Evolutionary conservation across 169 alveolate species (phyloP).

Genomic region (Eimeria maxima): DNA sequence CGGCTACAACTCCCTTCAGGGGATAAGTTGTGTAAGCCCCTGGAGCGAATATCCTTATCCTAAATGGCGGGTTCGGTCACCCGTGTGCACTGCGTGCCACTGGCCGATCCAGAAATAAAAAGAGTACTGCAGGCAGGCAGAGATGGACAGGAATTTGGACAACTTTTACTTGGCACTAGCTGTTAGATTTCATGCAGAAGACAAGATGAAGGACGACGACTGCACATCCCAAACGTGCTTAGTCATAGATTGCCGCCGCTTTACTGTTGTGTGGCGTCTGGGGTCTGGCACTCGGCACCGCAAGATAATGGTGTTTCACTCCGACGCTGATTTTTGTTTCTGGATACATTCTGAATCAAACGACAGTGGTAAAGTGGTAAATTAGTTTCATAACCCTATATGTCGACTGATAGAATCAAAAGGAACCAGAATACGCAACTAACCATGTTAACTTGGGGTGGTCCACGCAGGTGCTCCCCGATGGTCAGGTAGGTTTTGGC

Average conservation of each 20-base stretch:
- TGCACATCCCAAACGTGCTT: not conserved
- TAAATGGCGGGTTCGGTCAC: not conserved
- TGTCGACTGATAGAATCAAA: not conserved
- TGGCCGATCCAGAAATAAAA: not conserved
- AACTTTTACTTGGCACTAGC: not conserved
- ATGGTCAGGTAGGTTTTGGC: too few species aligned
- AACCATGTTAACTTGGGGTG: too few species aligned
- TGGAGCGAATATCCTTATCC: not conserved
- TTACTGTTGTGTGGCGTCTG: not conserved
- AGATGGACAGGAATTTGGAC: not conserved
- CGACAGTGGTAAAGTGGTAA: too few species aligned
- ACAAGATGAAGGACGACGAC: not conserved
- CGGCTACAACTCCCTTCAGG: not conserved
- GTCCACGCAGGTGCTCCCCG: too few species aligned
- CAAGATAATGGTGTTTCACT: not conserved
- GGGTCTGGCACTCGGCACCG: slow-evolving; percentile 16
- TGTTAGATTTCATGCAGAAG: not conserved
- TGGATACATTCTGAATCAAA: too few species aligned
- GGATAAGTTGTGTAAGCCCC: not conserved
- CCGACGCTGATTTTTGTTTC: not conserved
- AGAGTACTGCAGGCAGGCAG: not conserved
- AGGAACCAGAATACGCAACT: not conserved
- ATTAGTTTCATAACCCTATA: too few species aligned
- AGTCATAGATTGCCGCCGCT: not conserved
- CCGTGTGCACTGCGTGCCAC: not conserved